A percentile compares a stretch with the other conserved stretches of the same genome.
These are phyloP conservation scores for Paramecium sonneborni DNA, from an alignment of 73 alveolate species.

Conservation along the genomic window DNA sequence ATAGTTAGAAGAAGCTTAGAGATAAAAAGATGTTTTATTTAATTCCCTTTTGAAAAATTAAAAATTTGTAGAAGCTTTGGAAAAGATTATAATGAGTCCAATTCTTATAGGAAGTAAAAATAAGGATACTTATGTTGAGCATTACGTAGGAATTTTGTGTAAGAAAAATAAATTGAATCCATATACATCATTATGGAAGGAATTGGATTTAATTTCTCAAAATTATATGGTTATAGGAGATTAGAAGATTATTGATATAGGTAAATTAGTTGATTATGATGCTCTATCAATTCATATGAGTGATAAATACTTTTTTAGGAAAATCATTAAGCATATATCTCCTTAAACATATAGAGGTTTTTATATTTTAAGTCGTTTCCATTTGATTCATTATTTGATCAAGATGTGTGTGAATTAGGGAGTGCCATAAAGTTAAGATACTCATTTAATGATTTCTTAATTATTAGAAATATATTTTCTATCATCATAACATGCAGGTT, in stretches of 20 bases:
- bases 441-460: background rate
- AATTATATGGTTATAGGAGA: conserved; percentile 37
- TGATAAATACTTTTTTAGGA: conserved; percentile 42
- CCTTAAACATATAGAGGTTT: conserved; percentile 54
- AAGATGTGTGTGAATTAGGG: conserved; percentile 30
- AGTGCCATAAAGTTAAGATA: background rate
- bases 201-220: background rate
- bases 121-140: conserved; percentile 41
- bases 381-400: conserved; percentile 39
- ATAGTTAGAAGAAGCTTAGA: conserved; percentile 23
- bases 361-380: conserved; percentile 21
- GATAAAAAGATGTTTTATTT: conserved; percentile 40
- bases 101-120: conserved; percentile 36
- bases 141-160: background rate
- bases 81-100: conserved; percentile 37
- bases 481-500: conserved; percentile 50
- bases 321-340: conserved; percentile 27
- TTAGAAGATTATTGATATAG: conserved; percentile 21
- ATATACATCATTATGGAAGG: conserved; percentile 19
- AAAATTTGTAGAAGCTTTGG: conserved; percentile 40
- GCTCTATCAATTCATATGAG: conserved; percentile 49
- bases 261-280: conserved; percentile 53
- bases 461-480: conserved; percentile 18
- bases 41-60: conserved; percentile 16
- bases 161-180: conserved; percentile 36